Base-by-base conservation (phyloP, 176 grass and related monocot species). In the Stipa capillata region DNA sequence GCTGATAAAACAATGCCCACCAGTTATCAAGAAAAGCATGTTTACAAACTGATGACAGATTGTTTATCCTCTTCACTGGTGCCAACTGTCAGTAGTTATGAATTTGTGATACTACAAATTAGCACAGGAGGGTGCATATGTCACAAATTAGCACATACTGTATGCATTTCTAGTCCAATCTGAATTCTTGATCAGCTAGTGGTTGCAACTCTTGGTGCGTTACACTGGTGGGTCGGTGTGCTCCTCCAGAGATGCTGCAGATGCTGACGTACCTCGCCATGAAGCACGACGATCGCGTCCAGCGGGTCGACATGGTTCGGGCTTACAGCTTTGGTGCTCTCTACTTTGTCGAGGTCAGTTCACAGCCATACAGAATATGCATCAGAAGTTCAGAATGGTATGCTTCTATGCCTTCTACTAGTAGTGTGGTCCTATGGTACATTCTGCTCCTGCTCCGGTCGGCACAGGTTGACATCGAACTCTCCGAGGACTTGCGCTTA, bases 291-390 rank as follows among this genome's bases (percentile, higher is more conserved):
- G 2, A 91, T 4, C 80, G 81, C 33, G 79, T 97, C 36, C 91
- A 76, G 78, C 82, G 88, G 49, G 73, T 97, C 10, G 94, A 94
- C 65, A 94, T 91, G 1, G 94, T 97, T 58, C 83, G 91, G 66
- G 87, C 94, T 51, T 97, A 97, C 82, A 92, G 87, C 76, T 94
- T 97, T 51, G 94, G 94, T 16, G 87, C 76, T 18, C 91, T 92
- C 57, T 97, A 94, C 85, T 97, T 97, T 56, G 94, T 94, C 1
- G 94, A 97, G 91, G 91, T 93, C 50, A 87, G 93, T 77, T 34
- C 16, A 6, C 50, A 24, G 41, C 43, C 42, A 27, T 12, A 34
- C 24, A 39, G n/a, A n/a, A n/a, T n/a, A n/a, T n/a, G n/a, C n/a
- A n/a, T n/a, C n/a, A n/a, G n/a, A n/a, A n/a, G n/a, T n/a, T n/a